These are phyloP conservation scores for Dentipellis fragilis DNA, from an alignment of 768 basidiomycete species.

Conservation along the genomic window DNA sequence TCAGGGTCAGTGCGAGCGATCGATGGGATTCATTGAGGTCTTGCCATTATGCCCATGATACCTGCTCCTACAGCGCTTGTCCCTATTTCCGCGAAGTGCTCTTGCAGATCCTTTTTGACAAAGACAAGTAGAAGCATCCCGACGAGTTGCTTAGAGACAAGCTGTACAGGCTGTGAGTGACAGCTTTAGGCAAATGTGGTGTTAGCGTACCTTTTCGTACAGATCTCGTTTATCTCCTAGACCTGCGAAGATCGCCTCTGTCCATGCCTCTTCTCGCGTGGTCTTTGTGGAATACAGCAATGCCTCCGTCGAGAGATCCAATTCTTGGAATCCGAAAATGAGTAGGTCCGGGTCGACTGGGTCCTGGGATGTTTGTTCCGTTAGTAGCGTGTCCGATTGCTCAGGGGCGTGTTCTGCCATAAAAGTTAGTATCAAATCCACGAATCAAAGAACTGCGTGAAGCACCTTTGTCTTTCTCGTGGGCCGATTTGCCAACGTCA, in stretches of 20 bases:
- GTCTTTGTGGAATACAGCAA: constrained; percentile 60
- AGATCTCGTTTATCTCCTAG: constrained; percentile 54
- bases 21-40: background rate
- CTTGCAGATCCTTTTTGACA: constrained; percentile 40
- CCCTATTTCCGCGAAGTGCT: constrained; percentile 44
- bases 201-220: constrained; percentile 53
- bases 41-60: constrained; percentile 34
- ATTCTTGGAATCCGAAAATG: constrained; percentile 73
- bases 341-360: constrained; percentile 51
- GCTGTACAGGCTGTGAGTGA: constrained; percentile 25
- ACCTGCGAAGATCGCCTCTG: constrained; percentile 49
- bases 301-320: constrained; percentile 72
- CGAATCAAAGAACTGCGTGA: background rate
- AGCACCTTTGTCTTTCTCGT: too few species aligned
- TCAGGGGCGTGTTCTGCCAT: background rate
- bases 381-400: too few species aligned
- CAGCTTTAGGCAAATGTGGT: background rate
- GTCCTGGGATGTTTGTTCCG: too few species aligned
- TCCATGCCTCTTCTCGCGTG: constrained; percentile 64
- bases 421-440: too few species aligned
- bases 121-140: constrained; percentile 72
- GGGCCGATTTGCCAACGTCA: background rate
- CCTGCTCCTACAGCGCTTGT: constrained; percentile 55
- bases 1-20: background rate
- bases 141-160: constrained; percentile 70